Base-by-base conservation (phyloP, 129 eudicot genomes). In the Escallonia rubra region DNA sequence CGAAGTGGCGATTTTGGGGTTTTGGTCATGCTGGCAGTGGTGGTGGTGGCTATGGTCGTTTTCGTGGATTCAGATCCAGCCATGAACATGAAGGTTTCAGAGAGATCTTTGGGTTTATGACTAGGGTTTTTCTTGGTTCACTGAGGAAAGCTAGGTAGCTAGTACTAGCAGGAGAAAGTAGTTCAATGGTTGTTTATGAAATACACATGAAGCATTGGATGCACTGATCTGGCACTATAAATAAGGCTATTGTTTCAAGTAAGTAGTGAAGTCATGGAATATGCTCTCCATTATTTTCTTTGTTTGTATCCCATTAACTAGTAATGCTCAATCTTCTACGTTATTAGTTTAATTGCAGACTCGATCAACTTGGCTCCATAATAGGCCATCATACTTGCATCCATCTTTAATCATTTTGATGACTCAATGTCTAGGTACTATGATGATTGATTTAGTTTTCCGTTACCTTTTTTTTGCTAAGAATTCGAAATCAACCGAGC, bases 241-340 rank as follows among this genome's bases (percentile, higher is more conserved):
- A 85, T 80, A 78, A 72, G 45, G 76, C 5, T 59, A 50, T 23
- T 23, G 1, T 23, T 50, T 66, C 16, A 45, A 74, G 56, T 4
- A 40, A 49, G 78, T 62, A 63, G 41, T 67, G 67, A 66, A 71
- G 34, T 71, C 60, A 66, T 66, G 63, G 60, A 57, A 57, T 64
- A 73, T 73, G 67, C 81, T 64, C 50, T 71, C 78, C 79, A 63
- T 80, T 87, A 78, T 83, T 80, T 87, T 66, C 41, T 13, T 42
- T 47, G 13, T 43, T 48, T 15, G 6, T 64, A 47, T 46, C 4
- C 3, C 43, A 47, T 59, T 69, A 9, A 13, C 1, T 23, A 23
- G 34, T 23, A 23, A 23, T 23, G 34, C 34, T 23, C 34, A 23
- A 23, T 1, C 34, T 23, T 23, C 34, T 23, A 23, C 34, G 34